Evolutionary conservation across 108 stramenopile genomes (phyloP).

Genomic region (Aurantiochytrium sp.): DNA sequence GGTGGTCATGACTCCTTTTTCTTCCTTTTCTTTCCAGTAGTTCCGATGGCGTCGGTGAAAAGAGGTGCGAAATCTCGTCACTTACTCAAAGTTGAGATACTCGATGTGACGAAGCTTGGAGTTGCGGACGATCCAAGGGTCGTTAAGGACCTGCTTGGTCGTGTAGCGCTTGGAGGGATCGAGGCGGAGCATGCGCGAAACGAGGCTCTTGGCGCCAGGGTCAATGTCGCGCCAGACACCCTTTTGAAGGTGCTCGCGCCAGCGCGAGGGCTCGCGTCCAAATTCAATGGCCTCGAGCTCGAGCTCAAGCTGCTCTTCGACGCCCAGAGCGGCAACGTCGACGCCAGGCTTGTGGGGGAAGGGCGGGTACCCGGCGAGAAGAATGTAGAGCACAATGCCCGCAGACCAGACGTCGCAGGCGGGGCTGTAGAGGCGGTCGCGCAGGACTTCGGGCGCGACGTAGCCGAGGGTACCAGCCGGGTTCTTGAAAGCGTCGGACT

Average conservation of each 20-base stretch:
- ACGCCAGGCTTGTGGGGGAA: conserved; percentile 26
- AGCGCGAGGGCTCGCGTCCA: background rate
- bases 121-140: conserved; percentile 1
- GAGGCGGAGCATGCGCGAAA: background rate
- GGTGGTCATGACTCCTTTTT: too few relatives aligned
- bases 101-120: conserved; percentile 2
- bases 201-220: background rate
- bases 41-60: too few relatives aligned
- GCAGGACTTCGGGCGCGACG: conserved; percentile 41
- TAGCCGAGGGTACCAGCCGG: conserved; percentile 33
- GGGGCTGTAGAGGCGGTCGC: background rate
- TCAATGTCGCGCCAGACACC: background rate
- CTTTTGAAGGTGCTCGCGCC: background rate
- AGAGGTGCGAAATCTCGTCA: background rate
- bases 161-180: conserved; percentile 15
- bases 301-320: conserved; percentile 11
- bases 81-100: conserved; percentile 17
- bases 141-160: conserved; percentile 9
- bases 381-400: conserved; percentile 57
- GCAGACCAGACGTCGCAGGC: conserved; percentile 55
- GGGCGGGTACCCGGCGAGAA: conserved; percentile 51
- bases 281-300: conserved; percentile 1
- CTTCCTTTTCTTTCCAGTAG: too few relatives aligned
- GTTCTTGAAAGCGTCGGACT: background rate
- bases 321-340: conserved; percentile 16